Base-by-base conservation (phyloP, 805 yeast species). In the Sugiyamaella valdiviana region DNA sequence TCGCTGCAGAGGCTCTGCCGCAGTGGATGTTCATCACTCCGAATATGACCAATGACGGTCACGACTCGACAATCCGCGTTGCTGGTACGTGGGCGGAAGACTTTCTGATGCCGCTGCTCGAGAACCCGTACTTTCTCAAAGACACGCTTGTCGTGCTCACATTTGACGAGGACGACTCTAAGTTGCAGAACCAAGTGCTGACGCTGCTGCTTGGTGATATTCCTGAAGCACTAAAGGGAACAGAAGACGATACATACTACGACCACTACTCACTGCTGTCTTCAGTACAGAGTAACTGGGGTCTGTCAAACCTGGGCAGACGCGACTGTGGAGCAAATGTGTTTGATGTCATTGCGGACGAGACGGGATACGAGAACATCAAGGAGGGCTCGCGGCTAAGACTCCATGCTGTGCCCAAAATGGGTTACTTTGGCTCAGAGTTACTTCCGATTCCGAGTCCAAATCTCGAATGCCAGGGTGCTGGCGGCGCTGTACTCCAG, bases 21-120 rank as follows among this genome's bases (percentile, higher is more conserved):
- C 80, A 76, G 67, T 76, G 76, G 75, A 54, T 67, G 53, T 68
- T 75, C 66, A 69, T 76, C 60, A 76, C 79, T 39, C 80, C 80
- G 49, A 75, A 76, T 65, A 70, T 74, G 74, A 64, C 76, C 50
- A 67, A 74, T 63, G 79, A 76, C 59, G 80, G 78, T 41, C 77
- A 76, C 52, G 77, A 73, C 62, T 55, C 74, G 38, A 73, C 68
- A 56, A 69, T 76, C 47, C 68, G 66, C 47, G 66, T 69, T 44
- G 72, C 79, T 19, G 75, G 76, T 36, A 50, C 55, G 45, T 76
- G 80, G 80, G 57, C 74, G 35, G 68, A 68, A 48, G 52, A 62
- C 48, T 75, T 74, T 68, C 57, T 76, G 48, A 64, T 61, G 46
- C 78, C 78, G 39, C 59, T 73, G 54, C 62, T 72, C 57, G 53